A percentile compares a stretch with the other conserved stretches of the same genome.
These are phyloP conservation scores for Amanita brunnescens DNA, from an alignment of 768 basidiomycete species.

Conservation along the genomic window DNA sequence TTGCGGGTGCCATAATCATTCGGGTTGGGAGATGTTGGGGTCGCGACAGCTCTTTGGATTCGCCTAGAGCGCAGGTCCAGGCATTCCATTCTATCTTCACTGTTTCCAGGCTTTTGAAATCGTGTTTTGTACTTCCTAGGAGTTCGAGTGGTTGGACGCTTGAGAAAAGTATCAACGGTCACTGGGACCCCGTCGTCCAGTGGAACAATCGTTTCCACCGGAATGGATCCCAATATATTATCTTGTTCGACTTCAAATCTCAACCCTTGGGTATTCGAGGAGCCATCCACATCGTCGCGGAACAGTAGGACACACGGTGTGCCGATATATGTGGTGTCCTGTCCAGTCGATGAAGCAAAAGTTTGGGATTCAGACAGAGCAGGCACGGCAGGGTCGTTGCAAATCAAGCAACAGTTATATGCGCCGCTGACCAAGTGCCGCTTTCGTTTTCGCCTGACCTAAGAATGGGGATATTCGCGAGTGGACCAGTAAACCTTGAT, in stretches of 20 bases:
- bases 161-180: not conserved
- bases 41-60: not conserved
- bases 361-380: not conserved
- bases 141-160: not conserved
- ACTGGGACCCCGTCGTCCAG: not conserved
- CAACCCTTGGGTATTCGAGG: not conserved
- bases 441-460: conserved; percentile 6
- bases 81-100: not conserved
- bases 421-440: not conserved
- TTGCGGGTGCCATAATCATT: too few relatives aligned
- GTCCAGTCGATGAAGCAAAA: too few relatives aligned
- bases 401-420: not conserved
- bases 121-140: not conserved
- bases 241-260: too few relatives aligned
- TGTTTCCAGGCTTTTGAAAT: not conserved
- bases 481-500: not conserved
- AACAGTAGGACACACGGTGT: too few relatives aligned
- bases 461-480: not conserved
- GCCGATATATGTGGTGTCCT: too few relatives aligned
- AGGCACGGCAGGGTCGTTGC: not conserved
- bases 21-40: too few relatives aligned
- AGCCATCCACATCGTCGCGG: not conserved
- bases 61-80: not conserved
- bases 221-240: too few relatives aligned
- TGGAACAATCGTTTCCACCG: not conserved